phyloP scores from a whole-genome alignment of 2,329 filamentous ascomycete species.

The Intubia oerlemansii region DNA sequence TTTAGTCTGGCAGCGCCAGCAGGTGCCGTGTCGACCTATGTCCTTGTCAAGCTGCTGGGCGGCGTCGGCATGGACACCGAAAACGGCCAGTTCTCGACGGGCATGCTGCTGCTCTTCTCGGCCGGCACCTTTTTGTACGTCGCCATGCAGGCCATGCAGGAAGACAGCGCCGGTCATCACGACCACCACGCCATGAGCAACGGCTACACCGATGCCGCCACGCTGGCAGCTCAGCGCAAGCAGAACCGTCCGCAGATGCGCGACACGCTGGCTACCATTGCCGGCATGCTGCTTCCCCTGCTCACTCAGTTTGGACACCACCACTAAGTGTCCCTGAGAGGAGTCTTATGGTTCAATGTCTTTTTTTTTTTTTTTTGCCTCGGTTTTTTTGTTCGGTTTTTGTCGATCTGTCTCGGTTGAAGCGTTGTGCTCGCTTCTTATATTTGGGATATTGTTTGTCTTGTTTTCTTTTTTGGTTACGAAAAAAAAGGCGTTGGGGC shows the following conservation, averaged over 20 bases:
- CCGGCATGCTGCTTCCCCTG: slow-evolving; percentile 59
- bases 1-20: slow-evolving; percentile 83
- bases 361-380: background rate
- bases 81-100: slow-evolving; percentile 66
- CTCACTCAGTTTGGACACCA: slow-evolving; percentile 62
- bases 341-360: background rate
- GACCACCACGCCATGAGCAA: slow-evolving; percentile 27
- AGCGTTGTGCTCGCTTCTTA: too few relatives aligned
- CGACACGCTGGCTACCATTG: slow-evolving; percentile 48
- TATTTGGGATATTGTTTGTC: too few relatives aligned
- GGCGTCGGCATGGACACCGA: slow-evolving; percentile 33
- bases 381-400: background rate
- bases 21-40: slow-evolving; percentile 67
- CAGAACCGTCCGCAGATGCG: slow-evolving; percentile 37
- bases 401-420: too few relatives aligned
- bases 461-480: background rate
- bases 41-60: slow-evolving; percentile 53
- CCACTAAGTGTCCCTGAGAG: slow-evolving; percentile 20
- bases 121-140: slow-evolving; percentile 96
- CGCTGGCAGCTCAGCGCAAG: slow-evolving; percentile 22
- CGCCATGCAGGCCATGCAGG: slow-evolving; percentile 96
- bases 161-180: slow-evolving; percentile 33
- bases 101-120: slow-evolving; percentile 83
- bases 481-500: background rate
- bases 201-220: slow-evolving; percentile 29